Percentiles rank a stretch among this genome's conserved stretches.
Conservation (phyloP, 1,139 yeast genomes). For the Saccharomycopsis hybrid region DNA sequence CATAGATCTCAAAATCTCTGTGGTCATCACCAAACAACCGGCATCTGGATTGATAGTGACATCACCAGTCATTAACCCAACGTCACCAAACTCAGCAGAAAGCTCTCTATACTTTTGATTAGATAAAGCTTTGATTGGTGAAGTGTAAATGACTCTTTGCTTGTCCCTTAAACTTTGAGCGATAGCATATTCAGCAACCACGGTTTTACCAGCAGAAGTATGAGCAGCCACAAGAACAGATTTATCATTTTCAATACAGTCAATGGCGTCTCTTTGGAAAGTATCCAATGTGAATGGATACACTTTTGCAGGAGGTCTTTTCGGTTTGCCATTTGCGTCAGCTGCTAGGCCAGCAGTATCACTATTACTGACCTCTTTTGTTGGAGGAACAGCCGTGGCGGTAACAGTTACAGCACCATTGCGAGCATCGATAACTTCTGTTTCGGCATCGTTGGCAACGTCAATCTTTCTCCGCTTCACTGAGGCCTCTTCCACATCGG, state of each 20-base stretch:
- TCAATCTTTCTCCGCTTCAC: constrained; percentile 7
- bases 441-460: not conserved
- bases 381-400: too few relatives aligned
- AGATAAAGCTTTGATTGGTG: constrained; percentile 94
- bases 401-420: too few relatives aligned
- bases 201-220: constrained; percentile 98
- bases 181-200: constrained; percentile 97
- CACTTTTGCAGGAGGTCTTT: constrained; percentile 49
- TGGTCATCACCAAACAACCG: constrained; percentile 95
- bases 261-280: constrained; percentile 91
- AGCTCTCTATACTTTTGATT: constrained; percentile 95
- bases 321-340: not conserved
- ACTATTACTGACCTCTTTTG: too few relatives aligned
- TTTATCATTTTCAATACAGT: constrained; percentile 89
- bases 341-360: not conserved
- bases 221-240: constrained; percentile 98
- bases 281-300: constrained; percentile 94
- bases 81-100: constrained; percentile 88
- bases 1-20: constrained; percentile 91
- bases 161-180: constrained; percentile 88
- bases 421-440: too few relatives aligned
- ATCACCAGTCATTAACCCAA: constrained; percentile 97
- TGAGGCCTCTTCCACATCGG: constrained; percentile 4
- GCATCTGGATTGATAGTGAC: constrained; percentile 97
- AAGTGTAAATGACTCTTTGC: constrained; percentile 92